Evolutionary conservation across 1,284 basidiomycete genomes (phyloP).

Genomic region (Lentinula novae-zelandiae): DNA sequence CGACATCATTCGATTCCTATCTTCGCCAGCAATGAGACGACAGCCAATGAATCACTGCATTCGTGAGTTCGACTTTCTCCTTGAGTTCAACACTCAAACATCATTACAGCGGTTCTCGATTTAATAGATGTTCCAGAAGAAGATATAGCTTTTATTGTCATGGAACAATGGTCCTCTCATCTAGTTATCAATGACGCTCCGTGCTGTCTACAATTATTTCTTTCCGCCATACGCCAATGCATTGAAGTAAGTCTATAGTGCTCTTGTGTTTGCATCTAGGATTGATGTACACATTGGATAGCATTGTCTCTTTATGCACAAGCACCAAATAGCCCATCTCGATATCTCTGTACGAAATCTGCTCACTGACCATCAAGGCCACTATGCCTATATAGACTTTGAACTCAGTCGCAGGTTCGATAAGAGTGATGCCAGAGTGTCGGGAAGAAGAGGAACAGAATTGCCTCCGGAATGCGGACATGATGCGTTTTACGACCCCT

Average conservation of each 20-base stretch:
- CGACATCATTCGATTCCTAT: slow-evolving; percentile 51
- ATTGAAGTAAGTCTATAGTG: slow-evolving; percentile 46
- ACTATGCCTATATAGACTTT: slow-evolving; percentile 70
- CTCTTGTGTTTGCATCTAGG: neutral
- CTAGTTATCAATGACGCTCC: slow-evolving; percentile 47
- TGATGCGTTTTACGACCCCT: slow-evolving; percentile 51
- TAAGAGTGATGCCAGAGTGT: slow-evolving; percentile 32
- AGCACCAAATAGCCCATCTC: slow-evolving; percentile 59
- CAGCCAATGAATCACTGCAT: slow-evolving; percentile 73
- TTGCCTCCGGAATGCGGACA: slow-evolving; percentile 65
- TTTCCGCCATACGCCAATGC: slow-evolving; percentile 57
- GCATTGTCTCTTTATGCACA: slow-evolving; percentile 70
- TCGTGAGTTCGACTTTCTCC: slow-evolving; percentile 44
- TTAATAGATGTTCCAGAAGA: slow-evolving; percentile 53
- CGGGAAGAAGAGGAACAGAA: slow-evolving; percentile 50
- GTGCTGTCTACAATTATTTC: slow-evolving; percentile 48
- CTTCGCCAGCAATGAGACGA: slow-evolving; percentile 43
- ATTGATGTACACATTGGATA: slow-evolving; percentile 22
- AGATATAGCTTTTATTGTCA: slow-evolving; percentile 61
- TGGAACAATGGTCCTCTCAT: slow-evolving; percentile 75
- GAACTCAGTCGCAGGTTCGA: slow-evolving; percentile 57
- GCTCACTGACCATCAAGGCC: slow-evolving; percentile 57
- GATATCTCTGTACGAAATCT: slow-evolving; percentile 70
- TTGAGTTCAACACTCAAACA: neutral
- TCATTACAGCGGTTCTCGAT: slow-evolving; percentile 55